A percentile compares a stretch with the other conserved stretches of the same genome.
phyloP scores from a whole-genome alignment of 768 basidiomycete genomes.

The Fomitopsis pulvina region DNA sequence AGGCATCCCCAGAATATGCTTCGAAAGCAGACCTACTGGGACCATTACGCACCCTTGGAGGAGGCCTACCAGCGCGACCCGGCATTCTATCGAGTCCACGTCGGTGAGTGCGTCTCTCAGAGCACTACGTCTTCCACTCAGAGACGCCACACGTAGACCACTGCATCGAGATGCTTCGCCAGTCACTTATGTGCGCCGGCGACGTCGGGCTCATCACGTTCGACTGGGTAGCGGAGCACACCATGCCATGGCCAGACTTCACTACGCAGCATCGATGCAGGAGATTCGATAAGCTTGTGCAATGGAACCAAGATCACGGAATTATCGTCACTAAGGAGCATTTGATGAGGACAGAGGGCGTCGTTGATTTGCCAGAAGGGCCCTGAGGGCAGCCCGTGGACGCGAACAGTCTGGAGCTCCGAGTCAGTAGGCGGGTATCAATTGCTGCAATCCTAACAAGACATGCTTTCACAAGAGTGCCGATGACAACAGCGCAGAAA shows the following conservation, averaged over 20 bases:
- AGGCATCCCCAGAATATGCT: not conserved
- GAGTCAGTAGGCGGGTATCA: too few relatives aligned
- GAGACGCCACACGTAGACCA: not conserved
- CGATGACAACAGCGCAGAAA: too few relatives aligned
- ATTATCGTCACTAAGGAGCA: not conserved
- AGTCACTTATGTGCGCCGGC: not conserved
- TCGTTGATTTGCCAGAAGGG: not conserved
- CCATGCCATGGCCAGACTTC: not conserved
- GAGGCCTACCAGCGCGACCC: not conserved
- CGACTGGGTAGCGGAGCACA: conserved; percentile 1
- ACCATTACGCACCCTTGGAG: not conserved
- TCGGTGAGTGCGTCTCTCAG: not conserved
- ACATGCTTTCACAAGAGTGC: too few relatives aligned
- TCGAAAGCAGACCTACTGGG: not conserved
- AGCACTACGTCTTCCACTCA: not conserved
- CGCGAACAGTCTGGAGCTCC: too few relatives aligned
- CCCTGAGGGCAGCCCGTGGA: not conserved
- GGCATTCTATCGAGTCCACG: not conserved
- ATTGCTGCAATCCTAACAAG: too few relatives aligned
- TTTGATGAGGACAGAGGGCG: not conserved
- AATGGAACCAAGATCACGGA: not conserved
- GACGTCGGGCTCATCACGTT: conserved; percentile 3
- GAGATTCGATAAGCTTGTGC: not conserved
- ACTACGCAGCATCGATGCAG: conserved; percentile 2
- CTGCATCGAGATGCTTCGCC: conserved; percentile 3